These are phyloP conservation scores for Plasmodium berghei DNA, from an alignment of 169 alveolate species.

Conservation along the genomic window DNA sequence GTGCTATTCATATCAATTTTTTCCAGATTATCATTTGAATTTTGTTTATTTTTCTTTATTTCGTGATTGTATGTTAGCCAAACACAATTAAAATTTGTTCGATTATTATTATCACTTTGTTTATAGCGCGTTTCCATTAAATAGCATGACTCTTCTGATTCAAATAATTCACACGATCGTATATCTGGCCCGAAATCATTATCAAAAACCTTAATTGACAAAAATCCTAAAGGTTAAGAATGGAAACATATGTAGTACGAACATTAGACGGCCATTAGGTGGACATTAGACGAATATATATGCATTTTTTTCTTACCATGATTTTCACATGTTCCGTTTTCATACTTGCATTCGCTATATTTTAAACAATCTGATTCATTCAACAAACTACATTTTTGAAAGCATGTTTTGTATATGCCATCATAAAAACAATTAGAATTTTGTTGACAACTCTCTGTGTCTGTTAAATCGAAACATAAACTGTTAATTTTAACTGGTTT, in stretches of 20 bases:
- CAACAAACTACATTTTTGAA: slow-evolving; percentile 34
- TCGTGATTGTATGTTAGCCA: slow-evolving; percentile 56
- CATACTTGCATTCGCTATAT: slow-evolving; percentile 37
- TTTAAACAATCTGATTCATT: slow-evolving; percentile 26
- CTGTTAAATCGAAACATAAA: slow-evolving; percentile 27
- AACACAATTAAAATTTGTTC: slow-evolving; percentile 51
- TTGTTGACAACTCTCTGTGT: slow-evolving; percentile 2
- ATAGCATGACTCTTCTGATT: slow-evolving; percentile 55
- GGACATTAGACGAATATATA: background rate
- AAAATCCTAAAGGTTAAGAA: slow-evolving; percentile 13
- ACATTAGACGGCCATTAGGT: background rate
- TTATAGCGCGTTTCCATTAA: slow-evolving; percentile 37
- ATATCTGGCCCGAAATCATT: slow-evolving; percentile 30
- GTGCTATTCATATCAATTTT: background rate
- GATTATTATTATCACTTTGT: slow-evolving; percentile 9
- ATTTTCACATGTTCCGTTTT: slow-evolving; percentile 38
- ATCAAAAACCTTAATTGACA: slow-evolving; percentile 27
- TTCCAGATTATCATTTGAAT: background rate
- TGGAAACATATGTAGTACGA: background rate
- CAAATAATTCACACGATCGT: slow-evolving; percentile 62
- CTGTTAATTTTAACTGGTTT: slow-evolving; percentile 27
- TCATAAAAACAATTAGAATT: slow-evolving; percentile 55
- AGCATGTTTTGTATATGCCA: slow-evolving; percentile 26
- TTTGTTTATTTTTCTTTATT: slow-evolving; percentile 1
- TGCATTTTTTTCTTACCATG: slow-evolving; percentile 21